Base-by-base conservation (phyloP, 1,284 basidiomycete species). In the Puccinia sorghi region DNA sequence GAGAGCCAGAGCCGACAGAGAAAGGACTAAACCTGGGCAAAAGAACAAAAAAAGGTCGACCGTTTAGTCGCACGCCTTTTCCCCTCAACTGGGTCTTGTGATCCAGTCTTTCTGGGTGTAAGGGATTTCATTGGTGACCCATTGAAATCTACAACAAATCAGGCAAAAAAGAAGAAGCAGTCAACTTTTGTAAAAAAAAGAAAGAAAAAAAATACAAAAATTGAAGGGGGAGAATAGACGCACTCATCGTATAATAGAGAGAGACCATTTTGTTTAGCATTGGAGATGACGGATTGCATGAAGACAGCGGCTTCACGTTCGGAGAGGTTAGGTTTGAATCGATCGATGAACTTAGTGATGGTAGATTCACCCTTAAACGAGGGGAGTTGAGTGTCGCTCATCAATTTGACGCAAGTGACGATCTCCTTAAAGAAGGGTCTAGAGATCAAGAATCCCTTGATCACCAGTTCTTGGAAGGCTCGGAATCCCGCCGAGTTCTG, bases 291-390 rank as follows among this genome's bases (percentile, higher is more conserved):
- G 32, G 89, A 87, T 87, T 93, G 88, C 91, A 98, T 97, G 85
- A 89, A 95, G 39, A 94, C 91, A 0, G 95, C 95, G 7, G 96
- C 97, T 81, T 94, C 91, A 64, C 93, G 88, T 84, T 99, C 96
- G 79, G 89, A 91, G 77, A 97, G 84, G 25, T 91, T 89, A 20
- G 92, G 88, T 76, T 89, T 91, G 86, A 98, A 99, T 41, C 97
- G 88, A 79, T 96, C 93, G 76, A 89, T 88, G 59, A 99, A 87
- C 56, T 96, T 87, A 82, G 89, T 89, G 84, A 99, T 96, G 0
- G 95, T 97, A 0, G 88, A 87, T 84, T 97, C 93, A 52, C 96
- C 97, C 84, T 98, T 99, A 89, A 98, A 99, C 13, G 92, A 94
- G 0, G 97, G 96, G 69, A 99, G 86, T 22, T 91, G 93, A 3